Conservation (phyloP, 1,284 basidiomycete species). For the Tylopilus sp. region DNA sequence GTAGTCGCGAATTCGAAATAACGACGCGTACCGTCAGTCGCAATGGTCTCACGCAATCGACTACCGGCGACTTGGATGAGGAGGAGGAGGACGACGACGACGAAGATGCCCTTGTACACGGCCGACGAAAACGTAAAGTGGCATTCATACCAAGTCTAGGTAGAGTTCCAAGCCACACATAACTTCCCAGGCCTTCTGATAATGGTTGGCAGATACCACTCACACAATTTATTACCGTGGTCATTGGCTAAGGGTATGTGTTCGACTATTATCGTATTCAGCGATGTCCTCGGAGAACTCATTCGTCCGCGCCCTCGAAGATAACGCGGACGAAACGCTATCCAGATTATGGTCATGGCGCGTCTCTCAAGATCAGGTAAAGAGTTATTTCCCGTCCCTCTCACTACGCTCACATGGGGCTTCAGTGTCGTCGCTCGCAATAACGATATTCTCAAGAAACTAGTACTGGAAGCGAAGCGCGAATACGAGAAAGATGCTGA, state of each 20-base stretch:
- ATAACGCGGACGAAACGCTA: conserved; percentile 73
- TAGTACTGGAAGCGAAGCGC: conserved; percentile 77
- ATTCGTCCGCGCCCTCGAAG: conserved; percentile 38
- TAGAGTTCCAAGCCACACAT: conserved; percentile 35
- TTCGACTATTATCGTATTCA: conserved; percentile 10
- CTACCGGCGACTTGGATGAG: conserved; percentile 64
- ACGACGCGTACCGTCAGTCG: conserved; percentile 67
- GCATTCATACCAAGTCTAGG: conserved; percentile 72
- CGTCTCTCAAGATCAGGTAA: conserved; percentile 74
- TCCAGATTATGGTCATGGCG: conserved; percentile 64
- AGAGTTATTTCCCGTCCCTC: background rate
- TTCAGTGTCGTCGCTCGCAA: conserved; percentile 75
- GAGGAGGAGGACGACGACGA: conserved; percentile 57
- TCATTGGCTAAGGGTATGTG: conserved; percentile 73
- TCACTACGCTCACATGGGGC: conserved; percentile 11
- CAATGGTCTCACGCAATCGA: conserved; percentile 57
- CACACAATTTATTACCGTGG: conserved; percentile 83
- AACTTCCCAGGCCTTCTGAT: conserved; percentile 21
- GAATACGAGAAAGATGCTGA: conserved; percentile 85
- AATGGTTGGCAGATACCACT: conserved; percentile 56
- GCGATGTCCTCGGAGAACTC: conserved; percentile 22
- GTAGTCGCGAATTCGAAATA: conserved; percentile 80
- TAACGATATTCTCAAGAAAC: conserved; percentile 77
- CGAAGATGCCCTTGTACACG: conserved; percentile 51
- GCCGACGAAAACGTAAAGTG: conserved; percentile 67